Base-by-base conservation (phyloP, 768 basidiomycete genomes). In the Rubroboletus satanas region DNA sequence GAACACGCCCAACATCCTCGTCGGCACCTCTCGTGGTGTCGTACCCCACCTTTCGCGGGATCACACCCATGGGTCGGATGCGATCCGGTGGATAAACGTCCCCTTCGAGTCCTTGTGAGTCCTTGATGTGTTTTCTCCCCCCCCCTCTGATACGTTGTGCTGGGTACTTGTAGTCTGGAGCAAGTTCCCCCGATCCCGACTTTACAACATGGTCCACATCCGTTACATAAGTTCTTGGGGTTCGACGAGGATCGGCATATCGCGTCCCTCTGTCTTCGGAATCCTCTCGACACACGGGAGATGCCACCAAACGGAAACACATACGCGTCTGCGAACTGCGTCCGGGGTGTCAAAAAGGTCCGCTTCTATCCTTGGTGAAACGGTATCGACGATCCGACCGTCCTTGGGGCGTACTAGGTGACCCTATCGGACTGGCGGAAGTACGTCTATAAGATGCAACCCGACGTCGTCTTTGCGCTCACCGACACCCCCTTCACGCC, bases 21-120 rank as follows among this genome's bases (percentile, higher is more conserved):
- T 83, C 0, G 68, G 77, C 4, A 89, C 89, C 5, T 86, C 86
- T 41, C 83, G 90, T 14, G 90, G 90, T 0, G 75, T 85, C 28
- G 75, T 93, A 0, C 85, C 86, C 0, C 90, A 93, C 68, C 73
- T 92, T 6, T 84, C 87, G 7, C 73, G 81, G 42, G 88, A 90
- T 62, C 81, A 88, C 52, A 69, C 77, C 23, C 62, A 63, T 18
- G 58, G 60, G 29, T 80, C 80, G 1, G 60, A 71, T 9, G 76
- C 82, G 1, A 78, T 89, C 32, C 76, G 68, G 54, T 88, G 87
- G 81, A 69, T 88, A 0, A 79, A 87, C 56, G 72, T 91, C 0
- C 83, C 90, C 0, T 92, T 91, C 63, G 90, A 93, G 71, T 79
- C 84, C 18, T 93, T 92, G 90, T 92, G 70, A 80, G 85, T 78